phyloP scores from a whole-genome alignment of 2,329 filamentous ascomycete genomes.

The Metarhizium robertsii region DNA sequence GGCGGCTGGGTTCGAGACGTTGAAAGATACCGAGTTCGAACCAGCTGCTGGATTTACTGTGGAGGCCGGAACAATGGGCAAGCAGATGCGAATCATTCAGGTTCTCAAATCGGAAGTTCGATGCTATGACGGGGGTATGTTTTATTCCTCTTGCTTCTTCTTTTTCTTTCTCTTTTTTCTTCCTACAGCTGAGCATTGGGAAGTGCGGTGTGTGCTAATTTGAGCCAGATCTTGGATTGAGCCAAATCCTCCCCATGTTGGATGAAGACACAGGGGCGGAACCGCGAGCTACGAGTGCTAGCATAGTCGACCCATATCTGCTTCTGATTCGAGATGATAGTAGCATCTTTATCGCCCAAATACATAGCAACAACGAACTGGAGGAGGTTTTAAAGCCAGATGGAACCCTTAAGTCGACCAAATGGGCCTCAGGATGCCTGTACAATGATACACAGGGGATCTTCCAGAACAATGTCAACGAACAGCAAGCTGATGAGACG shows the following conservation, averaged over 20 bases:
- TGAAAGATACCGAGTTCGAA: constrained; percentile 84
- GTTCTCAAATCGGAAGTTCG: constrained; percentile 79
- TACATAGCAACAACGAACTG: constrained; percentile 69
- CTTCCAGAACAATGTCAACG: constrained; percentile 35
- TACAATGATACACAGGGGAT: constrained; percentile 59
- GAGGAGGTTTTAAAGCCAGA: constrained; percentile 67
- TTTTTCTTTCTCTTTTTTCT: too few species aligned
- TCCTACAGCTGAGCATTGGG: constrained; percentile 1
- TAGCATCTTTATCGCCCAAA: constrained; percentile 68
- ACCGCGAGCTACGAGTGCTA: constrained; percentile 67
- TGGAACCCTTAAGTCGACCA: constrained; percentile 45
- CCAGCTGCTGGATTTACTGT: constrained; percentile 79
- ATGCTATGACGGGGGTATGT: constrained; percentile 80
- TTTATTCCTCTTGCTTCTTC: background rate
- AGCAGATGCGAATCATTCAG: constrained; percentile 74
- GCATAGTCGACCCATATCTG: constrained; percentile 79
- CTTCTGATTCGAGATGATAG: constrained; percentile 76
- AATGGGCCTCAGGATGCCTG: constrained; percentile 77
- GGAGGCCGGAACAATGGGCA: constrained; percentile 75
- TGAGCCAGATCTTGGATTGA: constrained; percentile 66
- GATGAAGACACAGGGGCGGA: constrained; percentile 84
- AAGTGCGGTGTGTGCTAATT: constrained; percentile 9
- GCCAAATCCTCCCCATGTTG: constrained; percentile 85
- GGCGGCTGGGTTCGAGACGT: constrained; percentile 62
- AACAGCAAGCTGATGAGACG: constrained; percentile 27